Evolutionary conservation across 2,329 filamentous ascomycete genomes (phyloP), one percentile per base, ranked within the genome.

Genomic region (Periconia sp.): DNA sequence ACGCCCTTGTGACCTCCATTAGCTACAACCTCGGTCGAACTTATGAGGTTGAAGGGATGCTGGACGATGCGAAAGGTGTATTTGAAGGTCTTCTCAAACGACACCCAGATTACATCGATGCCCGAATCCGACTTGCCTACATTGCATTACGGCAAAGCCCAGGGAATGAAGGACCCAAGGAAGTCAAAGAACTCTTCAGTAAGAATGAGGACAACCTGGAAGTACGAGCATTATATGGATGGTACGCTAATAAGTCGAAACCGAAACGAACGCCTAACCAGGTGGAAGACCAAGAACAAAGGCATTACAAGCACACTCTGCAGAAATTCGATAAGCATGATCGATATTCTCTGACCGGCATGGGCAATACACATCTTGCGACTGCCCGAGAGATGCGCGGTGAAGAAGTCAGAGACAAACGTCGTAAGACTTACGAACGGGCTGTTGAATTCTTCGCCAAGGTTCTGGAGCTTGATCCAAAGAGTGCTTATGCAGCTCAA

Each of bases 391-490:
- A 99, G 73, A 97, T 97, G 92, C 89, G 91, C 30, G 90, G 90
- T 0, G 94, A 97, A 9, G 82, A 86, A 55, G 93, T 99, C 55
- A 96, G 91, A 75, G 89, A 96, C 65, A 96, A 95, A 78, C 87
- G 92, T 49, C 89, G 88, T 53, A 90, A 89, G 63, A 88, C 86
- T 57, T 99, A 97, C 70, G 86, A 87, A 70, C 92, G 93, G 62
- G 92, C 94, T 0, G 92, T 97, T 11, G 95, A 99, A 71, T 99
- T 99, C 76, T 99, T 97, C 65, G 94, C 97, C 72, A 99, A 99
- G 77, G 93, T 93, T 5, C 79, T 99, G 19, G 91, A 95, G 58
- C 79, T 99, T n/a, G 94, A 99, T 67, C 87, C 92, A 0, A 92
- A 89, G 77, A 99, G 97, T 63, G 93, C 94, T 0, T 96, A 96